phyloP scores from a whole-genome alignment of 2,329 filamentous ascomycete genomes.

The Diplodia seriata region DNA sequence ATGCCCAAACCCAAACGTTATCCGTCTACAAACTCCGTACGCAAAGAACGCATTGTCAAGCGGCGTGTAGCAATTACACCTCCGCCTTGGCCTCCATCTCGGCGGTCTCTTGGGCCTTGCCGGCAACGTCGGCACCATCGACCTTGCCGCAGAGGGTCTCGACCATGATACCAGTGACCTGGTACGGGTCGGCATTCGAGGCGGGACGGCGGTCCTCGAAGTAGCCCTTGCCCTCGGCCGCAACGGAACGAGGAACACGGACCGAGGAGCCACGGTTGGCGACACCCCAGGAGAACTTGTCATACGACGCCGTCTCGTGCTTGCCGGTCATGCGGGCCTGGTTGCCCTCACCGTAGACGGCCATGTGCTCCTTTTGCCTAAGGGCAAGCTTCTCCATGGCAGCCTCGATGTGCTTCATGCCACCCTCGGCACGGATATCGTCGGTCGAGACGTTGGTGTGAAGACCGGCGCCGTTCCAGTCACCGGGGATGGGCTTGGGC shows the following conservation, averaged over 20 bases:
- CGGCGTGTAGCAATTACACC: no score
- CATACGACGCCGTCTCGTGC: slow-evolving; percentile 93
- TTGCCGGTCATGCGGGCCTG: slow-evolving; percentile 89
- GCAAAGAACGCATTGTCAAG: background rate
- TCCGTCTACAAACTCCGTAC: slow-evolving; percentile 21
- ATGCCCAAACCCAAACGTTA: slow-evolving; percentile 6
- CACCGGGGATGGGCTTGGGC: slow-evolving; percentile 92
- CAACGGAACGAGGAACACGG: slow-evolving; percentile 85
- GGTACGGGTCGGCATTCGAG: slow-evolving; percentile 87
- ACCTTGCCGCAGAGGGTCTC: slow-evolving; percentile 67
- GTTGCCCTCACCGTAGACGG: slow-evolving; percentile 95
- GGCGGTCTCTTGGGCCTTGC: slow-evolving; percentile 47
- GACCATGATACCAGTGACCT: slow-evolving; percentile 81
- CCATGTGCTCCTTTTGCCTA: slow-evolving; percentile 68
- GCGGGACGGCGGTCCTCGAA: slow-evolving; percentile 76
- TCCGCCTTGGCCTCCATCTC: slow-evolving; percentile 25
- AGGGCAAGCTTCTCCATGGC: slow-evolving; percentile 67
- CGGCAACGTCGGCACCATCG: slow-evolving; percentile 56
- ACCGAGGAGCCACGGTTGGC: slow-evolving; percentile 96
- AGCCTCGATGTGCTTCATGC: slow-evolving; percentile 90
- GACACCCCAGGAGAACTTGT: slow-evolving; percentile 91
- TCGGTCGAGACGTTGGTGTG: slow-evolving; percentile 93
- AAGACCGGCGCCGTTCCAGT: slow-evolving; percentile 96
- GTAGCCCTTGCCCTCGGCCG: slow-evolving; percentile 90
- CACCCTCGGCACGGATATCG: slow-evolving; percentile 87